Evolutionary conservation across 1,284 basidiomycete species (phyloP), one percentile per base, ranked within the genome.

Genomic region (Abortiporus biennis): DNA sequence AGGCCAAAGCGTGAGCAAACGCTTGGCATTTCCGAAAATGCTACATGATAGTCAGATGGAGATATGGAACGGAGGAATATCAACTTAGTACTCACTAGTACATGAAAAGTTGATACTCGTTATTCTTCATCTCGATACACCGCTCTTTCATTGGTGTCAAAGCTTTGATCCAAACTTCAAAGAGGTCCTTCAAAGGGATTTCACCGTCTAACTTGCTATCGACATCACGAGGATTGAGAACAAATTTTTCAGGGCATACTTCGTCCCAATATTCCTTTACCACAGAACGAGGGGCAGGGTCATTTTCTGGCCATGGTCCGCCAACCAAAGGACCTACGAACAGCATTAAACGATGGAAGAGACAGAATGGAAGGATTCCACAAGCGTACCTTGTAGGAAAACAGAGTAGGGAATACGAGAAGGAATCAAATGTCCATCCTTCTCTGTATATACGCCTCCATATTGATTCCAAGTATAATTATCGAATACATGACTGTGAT

Each of bases 121-220:
- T 20, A 1, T 31, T 38, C 6, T 42, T 44, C 3, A 49, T 42
- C 33, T 55, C 44, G 29, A 55, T 47, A 33, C 54, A 55, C 13
- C 44, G 42, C 15, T 51, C 63, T 16, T 69, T 63, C 32, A 79
- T 59, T 47, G 72, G 68, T 15, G 76, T 50, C 12, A 84, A 58
- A 23, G 64, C 62, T 1, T 66, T 48, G 0, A 63, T 52, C 78
- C 79, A 84, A 63, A 72, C 76, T 3, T 72, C 56, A 2, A 80
- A 52, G 1, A 79, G 56, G 6, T 44, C 43, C 19, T 46, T 31
- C 3, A 49, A 39, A 20, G 40, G 36, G 20, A 47, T 39, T 17
- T 42, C 40, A 24, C 27, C 27, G 5, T 17, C 30, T 15, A 46
- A 33, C 8, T 29, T 29, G 24, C 48, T 47, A 31, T 49, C 44